Conservation (phyloP, 495 filamentous ascomycete species). For the Letharia lupina region DNA sequence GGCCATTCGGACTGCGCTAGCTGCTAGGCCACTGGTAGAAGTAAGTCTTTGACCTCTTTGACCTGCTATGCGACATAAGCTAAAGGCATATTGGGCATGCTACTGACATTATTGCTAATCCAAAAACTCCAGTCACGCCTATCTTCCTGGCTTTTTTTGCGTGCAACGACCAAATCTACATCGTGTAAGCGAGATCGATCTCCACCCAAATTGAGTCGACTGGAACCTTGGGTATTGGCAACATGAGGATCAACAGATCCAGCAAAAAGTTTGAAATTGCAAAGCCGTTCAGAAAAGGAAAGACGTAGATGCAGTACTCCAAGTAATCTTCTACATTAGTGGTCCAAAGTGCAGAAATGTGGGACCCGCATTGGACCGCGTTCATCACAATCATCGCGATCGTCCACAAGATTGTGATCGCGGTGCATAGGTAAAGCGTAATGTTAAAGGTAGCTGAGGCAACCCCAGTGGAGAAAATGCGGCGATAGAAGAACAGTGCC, state of each 20-base stretch:
- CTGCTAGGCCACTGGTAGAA: background rate
- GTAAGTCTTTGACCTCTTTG: background rate
- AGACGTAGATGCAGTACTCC: background rate
- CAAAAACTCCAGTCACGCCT: background rate
- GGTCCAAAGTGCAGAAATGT: background rate
- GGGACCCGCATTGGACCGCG: background rate
- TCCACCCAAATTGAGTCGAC: background rate
- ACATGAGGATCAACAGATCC: background rate
- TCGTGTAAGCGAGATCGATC: background rate
- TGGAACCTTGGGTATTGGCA: background rate
- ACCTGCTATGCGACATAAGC: background rate
- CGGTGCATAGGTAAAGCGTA: background rate
- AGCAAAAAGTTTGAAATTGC: background rate
- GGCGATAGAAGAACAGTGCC: background rate
- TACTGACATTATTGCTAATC: background rate
- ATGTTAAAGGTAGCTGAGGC: background rate
- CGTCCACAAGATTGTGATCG: background rate
- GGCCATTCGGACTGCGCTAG: slow-evolving; percentile 1
- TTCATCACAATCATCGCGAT: background rate
- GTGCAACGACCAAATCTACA: background rate
- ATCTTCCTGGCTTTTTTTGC: background rate
- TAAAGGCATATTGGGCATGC: background rate
- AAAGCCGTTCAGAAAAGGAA: background rate
- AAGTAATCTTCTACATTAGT: background rate
- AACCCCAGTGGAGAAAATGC: background rate